Evolutionary conservation across 441 rosid genomes (phyloP).

Genomic region (Corymbia citriodora): DNA sequence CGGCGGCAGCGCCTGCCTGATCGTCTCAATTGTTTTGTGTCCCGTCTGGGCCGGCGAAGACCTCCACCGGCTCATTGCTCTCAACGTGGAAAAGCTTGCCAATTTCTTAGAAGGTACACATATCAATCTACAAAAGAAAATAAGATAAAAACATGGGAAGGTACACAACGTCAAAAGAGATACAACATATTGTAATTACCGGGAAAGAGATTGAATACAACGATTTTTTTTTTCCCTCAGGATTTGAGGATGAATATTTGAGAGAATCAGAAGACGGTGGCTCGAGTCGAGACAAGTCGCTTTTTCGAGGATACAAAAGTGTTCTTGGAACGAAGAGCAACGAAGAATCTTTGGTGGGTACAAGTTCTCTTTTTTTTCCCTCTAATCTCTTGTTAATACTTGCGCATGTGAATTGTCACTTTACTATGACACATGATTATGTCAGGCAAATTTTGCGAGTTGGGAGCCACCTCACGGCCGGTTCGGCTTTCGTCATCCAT

Average conservation of each 20-base stretch:
- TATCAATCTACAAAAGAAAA: background rate
- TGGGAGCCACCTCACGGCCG: slow-evolving; percentile 25
- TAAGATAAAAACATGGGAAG: background rate
- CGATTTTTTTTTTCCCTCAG: background rate
- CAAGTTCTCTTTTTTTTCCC: background rate
- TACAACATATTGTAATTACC: background rate
- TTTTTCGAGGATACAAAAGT: slow-evolving; percentile 12
- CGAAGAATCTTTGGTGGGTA: slow-evolving; percentile 13
- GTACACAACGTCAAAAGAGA: background rate
- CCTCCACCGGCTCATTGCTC: background rate
- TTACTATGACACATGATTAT: background rate
- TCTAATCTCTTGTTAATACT: background rate
- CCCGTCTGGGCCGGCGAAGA: slow-evolving; percentile 46
- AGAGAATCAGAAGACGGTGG: background rate
- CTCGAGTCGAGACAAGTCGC: background rate
- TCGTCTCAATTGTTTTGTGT: slow-evolving; percentile 41
- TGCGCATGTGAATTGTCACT: background rate
- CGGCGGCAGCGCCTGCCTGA: slow-evolving; percentile 41
- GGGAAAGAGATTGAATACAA: background rate
- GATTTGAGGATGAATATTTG: slow-evolving; percentile 7
- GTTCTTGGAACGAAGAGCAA: slow-evolving; percentile 7
- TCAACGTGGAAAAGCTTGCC: background rate
- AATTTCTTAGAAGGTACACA: background rate
- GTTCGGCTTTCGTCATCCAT: slow-evolving; percentile 19
- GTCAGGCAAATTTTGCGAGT: slow-evolving; percentile 17